Conservation (phyloP, 495 filamentous ascomycete species). For the Podospora didyma region DNA sequence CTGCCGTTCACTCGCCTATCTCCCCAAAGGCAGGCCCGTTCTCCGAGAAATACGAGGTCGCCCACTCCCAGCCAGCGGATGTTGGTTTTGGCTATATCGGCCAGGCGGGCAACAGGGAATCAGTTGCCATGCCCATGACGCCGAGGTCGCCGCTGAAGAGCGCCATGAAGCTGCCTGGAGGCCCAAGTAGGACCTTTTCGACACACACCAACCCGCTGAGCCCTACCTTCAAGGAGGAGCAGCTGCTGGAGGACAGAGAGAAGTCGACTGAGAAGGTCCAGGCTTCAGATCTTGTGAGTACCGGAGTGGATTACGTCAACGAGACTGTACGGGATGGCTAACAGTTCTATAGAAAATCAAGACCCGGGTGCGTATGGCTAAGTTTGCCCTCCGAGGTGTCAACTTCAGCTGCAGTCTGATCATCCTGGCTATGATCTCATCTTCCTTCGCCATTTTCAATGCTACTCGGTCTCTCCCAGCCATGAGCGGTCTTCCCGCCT, state of each 20-base stretch:
- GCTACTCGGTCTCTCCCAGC: conserved; percentile 67
- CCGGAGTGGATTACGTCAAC: not conserved
- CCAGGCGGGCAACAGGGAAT: conserved; percentile 42
- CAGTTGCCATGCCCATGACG: conserved; percentile 51
- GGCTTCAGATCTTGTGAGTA: conserved; percentile 75
- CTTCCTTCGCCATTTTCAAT: conserved; percentile 86
- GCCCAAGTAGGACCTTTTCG: conserved; percentile 58
- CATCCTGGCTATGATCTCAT: conserved; percentile 79
- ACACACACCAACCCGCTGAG: conserved; percentile 74
- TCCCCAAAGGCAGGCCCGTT: conserved; percentile 64
- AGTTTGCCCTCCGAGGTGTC: conserved; percentile 86
- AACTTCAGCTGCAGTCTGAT: conserved; percentile 97
- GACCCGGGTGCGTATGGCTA: conserved; percentile 85
- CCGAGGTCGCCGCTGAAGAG: conserved; percentile 78
- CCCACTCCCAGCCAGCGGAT: conserved; percentile 69
- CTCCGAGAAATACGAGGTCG: conserved; percentile 54
- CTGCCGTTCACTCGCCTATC: conserved; percentile 80
- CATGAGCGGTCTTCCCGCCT: conserved; percentile 75
- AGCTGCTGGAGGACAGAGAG: conserved; percentile 77
- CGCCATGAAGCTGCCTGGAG: conserved; percentile 79
- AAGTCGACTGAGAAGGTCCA: conserved; percentile 74
- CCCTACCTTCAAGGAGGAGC: conserved; percentile 84
- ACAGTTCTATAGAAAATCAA: conserved; percentile 73
- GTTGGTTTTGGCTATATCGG: conserved; percentile 89
- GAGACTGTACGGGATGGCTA: conserved; percentile 20